These are phyloP conservation scores for Aspergillus taichungensis DNA, from an alignment of 495 filamentous ascomycete species.

Conservation along the genomic window DNA sequence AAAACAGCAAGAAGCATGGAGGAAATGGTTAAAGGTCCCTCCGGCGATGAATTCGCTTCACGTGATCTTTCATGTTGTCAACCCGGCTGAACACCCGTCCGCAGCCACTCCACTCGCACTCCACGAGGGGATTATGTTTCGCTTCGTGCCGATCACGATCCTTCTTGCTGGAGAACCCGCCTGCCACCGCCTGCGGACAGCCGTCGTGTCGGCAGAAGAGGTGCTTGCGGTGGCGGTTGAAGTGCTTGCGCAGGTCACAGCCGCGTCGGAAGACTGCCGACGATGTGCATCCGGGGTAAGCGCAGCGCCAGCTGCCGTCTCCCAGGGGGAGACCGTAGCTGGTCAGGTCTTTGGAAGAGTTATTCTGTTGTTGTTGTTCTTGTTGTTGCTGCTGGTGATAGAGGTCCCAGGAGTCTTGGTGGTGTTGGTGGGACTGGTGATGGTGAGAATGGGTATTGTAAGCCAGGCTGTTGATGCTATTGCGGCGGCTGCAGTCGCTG, in stretches of 20 bases:
- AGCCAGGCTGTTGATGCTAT: background rate
- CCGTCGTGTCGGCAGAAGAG: constrained; percentile 53
- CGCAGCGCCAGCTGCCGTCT: constrained; percentile 44
- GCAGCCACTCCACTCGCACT: constrained; percentile 51
- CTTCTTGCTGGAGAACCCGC: constrained; percentile 57
- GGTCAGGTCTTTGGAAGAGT: constrained; percentile 6
- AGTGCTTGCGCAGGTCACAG: constrained; percentile 59
- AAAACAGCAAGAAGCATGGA: background rate
- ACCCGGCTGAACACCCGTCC: constrained; percentile 52
- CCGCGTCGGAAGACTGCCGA: constrained; percentile 47
- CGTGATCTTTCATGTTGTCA: constrained; percentile 58
- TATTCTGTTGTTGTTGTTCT: background rate
- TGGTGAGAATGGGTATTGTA: background rate
- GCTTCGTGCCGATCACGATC: constrained; percentile 54
- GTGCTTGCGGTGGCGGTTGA: constrained; percentile 52
- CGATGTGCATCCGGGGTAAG: constrained; percentile 48
- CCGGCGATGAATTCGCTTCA: constrained; percentile 38
- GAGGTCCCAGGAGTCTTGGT: background rate
- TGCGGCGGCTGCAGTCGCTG: too few relatives aligned
- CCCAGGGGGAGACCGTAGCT: constrained; percentile 23
- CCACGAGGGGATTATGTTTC: constrained; percentile 51
- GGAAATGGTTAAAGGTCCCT: constrained; percentile 1
- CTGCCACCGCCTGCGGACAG: constrained; percentile 47
- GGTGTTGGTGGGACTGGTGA: background rate
- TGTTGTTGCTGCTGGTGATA: background rate